Percentiles rank a stretch among this genome's conserved stretches.
phyloP scores from a whole-genome alignment of 2,329 filamentous ascomycete species.

The Paecilomyces sp. region DNA sequence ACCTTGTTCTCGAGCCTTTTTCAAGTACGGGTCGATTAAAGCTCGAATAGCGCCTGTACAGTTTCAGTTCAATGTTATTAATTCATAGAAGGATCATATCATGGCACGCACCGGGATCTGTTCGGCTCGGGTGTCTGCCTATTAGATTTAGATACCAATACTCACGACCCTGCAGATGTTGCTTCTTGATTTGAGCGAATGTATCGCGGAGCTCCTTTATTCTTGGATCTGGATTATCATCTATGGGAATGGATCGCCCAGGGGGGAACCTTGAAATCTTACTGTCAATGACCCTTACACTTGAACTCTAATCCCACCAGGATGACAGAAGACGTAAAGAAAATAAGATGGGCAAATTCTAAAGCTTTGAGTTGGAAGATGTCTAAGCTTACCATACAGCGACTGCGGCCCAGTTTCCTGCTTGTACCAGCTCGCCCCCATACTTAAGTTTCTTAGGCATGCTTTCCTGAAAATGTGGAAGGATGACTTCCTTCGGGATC shows the following conservation, averaged over 20 bases:
- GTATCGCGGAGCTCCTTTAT: conserved; percentile 2
- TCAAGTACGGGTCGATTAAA: conserved; percentile 8
- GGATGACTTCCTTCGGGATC: neutral
- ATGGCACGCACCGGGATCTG: conserved; percentile 2
- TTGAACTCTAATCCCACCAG: too few species aligned
- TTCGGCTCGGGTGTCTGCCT: conserved; percentile 5
- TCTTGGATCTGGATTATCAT: neutral
- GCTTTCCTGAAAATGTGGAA: neutral
- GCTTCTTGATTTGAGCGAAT: conserved; percentile 3
- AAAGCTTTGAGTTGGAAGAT: neutral
- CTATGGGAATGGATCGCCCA: conserved; percentile 1
- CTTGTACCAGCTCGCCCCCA: conserved; percentile 4
- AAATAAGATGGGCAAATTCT: neutral
- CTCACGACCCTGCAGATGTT: conserved; percentile 3
- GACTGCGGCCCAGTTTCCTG: conserved; percentile 5
- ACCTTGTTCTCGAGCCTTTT: conserved; percentile 1
- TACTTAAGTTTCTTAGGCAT: neutral
- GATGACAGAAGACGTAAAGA: too few species aligned
- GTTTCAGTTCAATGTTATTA: neutral
- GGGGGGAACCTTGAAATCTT: conserved; percentile 5
- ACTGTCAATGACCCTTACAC: neutral
- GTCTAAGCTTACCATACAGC: conserved; percentile 4
- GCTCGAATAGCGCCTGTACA: conserved; percentile 5
- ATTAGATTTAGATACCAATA: conserved; percentile 8
- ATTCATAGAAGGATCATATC: neutral